Percentiles rank a stretch among this genome's conserved stretches.
phyloP scores from a whole-genome alignment of 2,329 filamentous ascomycete species.

The Fusarium sp. region DNA sequence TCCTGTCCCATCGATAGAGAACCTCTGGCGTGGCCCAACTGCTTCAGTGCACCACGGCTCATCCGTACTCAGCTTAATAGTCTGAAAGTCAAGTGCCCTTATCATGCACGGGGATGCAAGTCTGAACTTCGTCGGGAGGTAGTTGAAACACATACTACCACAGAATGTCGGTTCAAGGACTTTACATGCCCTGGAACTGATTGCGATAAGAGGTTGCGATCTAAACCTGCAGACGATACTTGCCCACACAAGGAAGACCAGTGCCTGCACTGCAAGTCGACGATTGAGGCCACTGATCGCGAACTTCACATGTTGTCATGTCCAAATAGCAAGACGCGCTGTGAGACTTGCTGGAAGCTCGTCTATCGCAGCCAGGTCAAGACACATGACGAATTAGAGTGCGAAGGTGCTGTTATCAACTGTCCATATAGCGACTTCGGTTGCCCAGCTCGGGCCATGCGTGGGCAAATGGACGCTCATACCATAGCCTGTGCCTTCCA shows the following conservation, averaged over 20 bases:
- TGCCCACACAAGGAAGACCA: slow-evolving; percentile 67
- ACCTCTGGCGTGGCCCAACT: slow-evolving; percentile 56
- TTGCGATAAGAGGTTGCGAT: slow-evolving; percentile 66
- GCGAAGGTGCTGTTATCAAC: slow-evolving; percentile 64
- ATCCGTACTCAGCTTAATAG: slow-evolving; percentile 72
- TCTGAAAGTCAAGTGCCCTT: slow-evolving; percentile 71
- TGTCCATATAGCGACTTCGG: slow-evolving; percentile 60
- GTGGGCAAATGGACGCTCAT: slow-evolving; percentile 60
- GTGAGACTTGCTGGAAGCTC: slow-evolving; percentile 62
- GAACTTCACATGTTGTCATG: slow-evolving; percentile 58
- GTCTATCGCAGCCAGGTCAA: slow-evolving; percentile 61
- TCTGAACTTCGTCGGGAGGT: slow-evolving; percentile 65
- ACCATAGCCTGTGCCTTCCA: slow-evolving; percentile 65
- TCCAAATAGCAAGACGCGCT: slow-evolving; percentile 62
- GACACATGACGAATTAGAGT: slow-evolving; percentile 62
- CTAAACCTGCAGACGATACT: slow-evolving; percentile 63
- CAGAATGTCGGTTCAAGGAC: slow-evolving; percentile 68
- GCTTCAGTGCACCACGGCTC: slow-evolving; percentile 60
- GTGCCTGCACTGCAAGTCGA: slow-evolving; percentile 68
- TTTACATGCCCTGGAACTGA: slow-evolving; percentile 67
- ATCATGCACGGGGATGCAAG: slow-evolving; percentile 64
- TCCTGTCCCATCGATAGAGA: slow-evolving; percentile 72
- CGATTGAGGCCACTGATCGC: slow-evolving; percentile 61
- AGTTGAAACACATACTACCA: slow-evolving; percentile 68
- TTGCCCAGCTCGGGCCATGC: slow-evolving; percentile 53